Conservation (phyloP, 1,139 yeast genomes). For the Debaryomyces udenii region DNA sequence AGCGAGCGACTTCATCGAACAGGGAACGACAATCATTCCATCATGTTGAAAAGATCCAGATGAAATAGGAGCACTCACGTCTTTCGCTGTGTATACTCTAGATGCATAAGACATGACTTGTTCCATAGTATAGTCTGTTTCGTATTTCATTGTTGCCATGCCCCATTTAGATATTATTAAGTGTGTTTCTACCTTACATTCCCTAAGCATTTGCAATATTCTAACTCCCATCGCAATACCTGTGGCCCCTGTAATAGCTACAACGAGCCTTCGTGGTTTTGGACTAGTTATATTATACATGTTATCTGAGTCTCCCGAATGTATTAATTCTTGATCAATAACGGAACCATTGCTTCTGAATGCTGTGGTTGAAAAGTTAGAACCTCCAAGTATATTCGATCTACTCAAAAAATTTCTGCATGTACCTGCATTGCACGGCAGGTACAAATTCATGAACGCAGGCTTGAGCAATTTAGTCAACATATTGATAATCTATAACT, state of each 20-base stretch:
- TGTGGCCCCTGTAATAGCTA: constrained; percentile 25
- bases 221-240: constrained; percentile 21
- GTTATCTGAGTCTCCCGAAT: no score
- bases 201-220: constrained; percentile 17
- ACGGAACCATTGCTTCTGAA: no score
- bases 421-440: no score
- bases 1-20: constrained; percentile 24
- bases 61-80: constrained; percentile 22
- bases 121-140: constrained; percentile 19
- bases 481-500: no score
- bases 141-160: constrained; percentile 23
- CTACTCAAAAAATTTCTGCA: no score
- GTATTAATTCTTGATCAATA: no score
- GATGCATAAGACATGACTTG: constrained; percentile 18
- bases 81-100: constrained; percentile 16
- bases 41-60: constrained; percentile 25
- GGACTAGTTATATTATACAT: no score
- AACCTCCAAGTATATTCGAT: no score
- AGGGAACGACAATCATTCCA: constrained; percentile 26
- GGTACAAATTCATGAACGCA: no score
- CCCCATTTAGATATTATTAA: constrained; percentile 24
- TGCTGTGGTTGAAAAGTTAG: no score
- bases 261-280: constrained; percentile 20
- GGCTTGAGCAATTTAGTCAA: no score
- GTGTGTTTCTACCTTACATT: constrained; percentile 20